Evolutionary conservation across 1,284 basidiomycete species (phyloP).

Genomic region (Heterobasidion occidentale): DNA sequence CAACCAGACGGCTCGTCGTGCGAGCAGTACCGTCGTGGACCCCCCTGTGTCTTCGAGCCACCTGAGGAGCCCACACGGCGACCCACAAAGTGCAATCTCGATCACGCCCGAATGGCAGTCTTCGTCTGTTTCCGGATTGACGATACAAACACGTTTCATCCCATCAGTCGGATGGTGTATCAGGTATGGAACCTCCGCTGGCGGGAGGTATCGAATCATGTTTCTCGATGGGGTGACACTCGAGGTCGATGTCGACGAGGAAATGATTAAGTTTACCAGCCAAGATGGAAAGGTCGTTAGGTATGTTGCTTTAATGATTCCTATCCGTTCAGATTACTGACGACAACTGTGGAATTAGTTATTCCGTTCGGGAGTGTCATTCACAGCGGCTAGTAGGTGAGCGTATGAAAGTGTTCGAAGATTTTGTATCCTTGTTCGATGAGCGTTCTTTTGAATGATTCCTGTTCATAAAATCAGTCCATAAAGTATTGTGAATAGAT

Average conservation of each 20-base stretch:
- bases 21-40: conserved; percentile 12
- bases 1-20: conserved; percentile 9
- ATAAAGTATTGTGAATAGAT: not conserved
- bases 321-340: not conserved
- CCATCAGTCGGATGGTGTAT: conserved; percentile 38
- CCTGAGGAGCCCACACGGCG: not conserved
- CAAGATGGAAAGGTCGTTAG: conserved; percentile 19
- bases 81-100: conserved; percentile 1
- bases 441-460: conserved; percentile 11
- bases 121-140: not conserved
- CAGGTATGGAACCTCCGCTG: conserved; percentile 24
- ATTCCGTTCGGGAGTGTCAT: conserved; percentile 26
- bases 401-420: conserved; percentile 34
- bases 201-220: conserved; percentile 34
- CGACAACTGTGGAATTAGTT: conserved; percentile 14
- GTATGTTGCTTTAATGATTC: conserved; percentile 14
- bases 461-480: not conserved
- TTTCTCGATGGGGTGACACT: conserved; percentile 35
- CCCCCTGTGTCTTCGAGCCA: not conserved
- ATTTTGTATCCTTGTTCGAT: conserved; percentile 35
- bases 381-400: conserved; percentile 26
- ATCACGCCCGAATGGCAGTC: not conserved
- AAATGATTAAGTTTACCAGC: conserved; percentile 27
- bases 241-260: conserved; percentile 35
- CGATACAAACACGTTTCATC: conserved; percentile 26